Evolutionary conservation across 2,329 filamentous ascomycete genomes (phyloP), one percentile per base, ranked within the genome.

Genomic region (Clonostachys sp.): DNA sequence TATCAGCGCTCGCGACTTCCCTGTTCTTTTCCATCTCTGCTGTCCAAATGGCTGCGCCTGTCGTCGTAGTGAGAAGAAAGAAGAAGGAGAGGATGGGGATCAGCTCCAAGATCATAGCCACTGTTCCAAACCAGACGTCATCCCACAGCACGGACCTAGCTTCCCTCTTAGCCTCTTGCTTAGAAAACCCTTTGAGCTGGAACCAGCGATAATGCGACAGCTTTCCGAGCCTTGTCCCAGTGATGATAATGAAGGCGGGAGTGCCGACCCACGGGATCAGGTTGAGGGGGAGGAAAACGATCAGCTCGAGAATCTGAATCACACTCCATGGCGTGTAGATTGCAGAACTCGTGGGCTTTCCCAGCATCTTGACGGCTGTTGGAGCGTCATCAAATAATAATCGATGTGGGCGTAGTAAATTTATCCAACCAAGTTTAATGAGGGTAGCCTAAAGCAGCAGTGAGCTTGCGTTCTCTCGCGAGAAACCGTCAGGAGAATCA

Each of bases 191-290:
- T 39, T 84, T 76, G 44, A 99, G 73, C 58, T 91, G 81, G 62
- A 91, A 96, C 75, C 94, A 96, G 49, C 94, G 77, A 74, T 91
- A 94, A 57, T 96, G 91, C 47, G 94, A 86, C 30, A 97, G 80
- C 34, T 92, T 94, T 1, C 94, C 92, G 6, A 90, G 82, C 24
- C 92, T 78, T 42, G 91, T 89, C 2, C 92, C 94, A 0, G 91
- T 96, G 54, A 96, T 78, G 48, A 96, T 67, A 51, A 99, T 78
- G 63, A 96, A 99, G 52, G 94, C 77, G 0, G 89, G 89, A 0
- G 87, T 87, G 14, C 92, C 92, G 13, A 90, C 80, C 42, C 86
- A 81, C 0, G 92, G 92, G 14, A 97, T 80, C 18, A 99, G 81
- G 62, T 95, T 97, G 50, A 99, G 78, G 2, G 94, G 87, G 2